These are phyloP conservation scores for Rhizopogon rudus DNA, from an alignment of 768 basidiomycete genomes.

Conservation along the genomic window DNA sequence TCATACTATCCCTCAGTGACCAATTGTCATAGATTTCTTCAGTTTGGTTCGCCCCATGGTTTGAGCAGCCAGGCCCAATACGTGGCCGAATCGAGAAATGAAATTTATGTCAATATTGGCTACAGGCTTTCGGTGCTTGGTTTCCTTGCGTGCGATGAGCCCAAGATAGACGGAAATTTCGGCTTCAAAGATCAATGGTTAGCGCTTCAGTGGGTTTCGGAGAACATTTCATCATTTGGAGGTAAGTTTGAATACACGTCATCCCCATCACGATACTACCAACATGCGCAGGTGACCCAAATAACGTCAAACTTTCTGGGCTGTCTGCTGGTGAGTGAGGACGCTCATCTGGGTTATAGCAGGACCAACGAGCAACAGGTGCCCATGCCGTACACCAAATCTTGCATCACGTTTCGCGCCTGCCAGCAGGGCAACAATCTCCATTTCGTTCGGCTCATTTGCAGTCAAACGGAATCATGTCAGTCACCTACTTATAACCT, in stretches of 20 bases:
- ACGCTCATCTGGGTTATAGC: not conserved
- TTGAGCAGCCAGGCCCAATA: constrained; percentile 61
- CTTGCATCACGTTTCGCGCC: constrained; percentile 61
- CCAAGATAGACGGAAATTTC: constrained; percentile 64
- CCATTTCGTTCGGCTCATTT: constrained; percentile 65
- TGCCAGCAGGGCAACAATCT: constrained; percentile 49
- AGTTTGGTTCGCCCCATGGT: constrained; percentile 71
- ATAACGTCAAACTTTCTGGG: constrained; percentile 58
- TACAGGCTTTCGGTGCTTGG: constrained; percentile 76
- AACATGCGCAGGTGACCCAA: constrained; percentile 44
- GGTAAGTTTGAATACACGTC: constrained; percentile 36
- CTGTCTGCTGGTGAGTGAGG: constrained; percentile 58
- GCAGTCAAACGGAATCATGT: constrained; percentile 76
- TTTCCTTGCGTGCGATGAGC: constrained; percentile 64
- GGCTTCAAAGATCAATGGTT: constrained; percentile 86
- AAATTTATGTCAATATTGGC: constrained; percentile 75
- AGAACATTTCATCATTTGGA: constrained; percentile 65
- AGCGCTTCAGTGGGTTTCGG: constrained; percentile 65
- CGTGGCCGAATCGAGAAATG: constrained; percentile 54
- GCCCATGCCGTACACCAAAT: constrained; percentile 74
- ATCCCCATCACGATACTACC: not conserved
- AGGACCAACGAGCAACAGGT: constrained; percentile 30
- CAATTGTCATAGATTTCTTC: constrained; percentile 52
- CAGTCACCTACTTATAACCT: constrained; percentile 14
- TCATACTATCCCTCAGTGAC: not conserved